Evolutionary conservation across 2,329 filamentous ascomycete genomes (phyloP).

Genomic region (Neocucurbitaria cava): DNA sequence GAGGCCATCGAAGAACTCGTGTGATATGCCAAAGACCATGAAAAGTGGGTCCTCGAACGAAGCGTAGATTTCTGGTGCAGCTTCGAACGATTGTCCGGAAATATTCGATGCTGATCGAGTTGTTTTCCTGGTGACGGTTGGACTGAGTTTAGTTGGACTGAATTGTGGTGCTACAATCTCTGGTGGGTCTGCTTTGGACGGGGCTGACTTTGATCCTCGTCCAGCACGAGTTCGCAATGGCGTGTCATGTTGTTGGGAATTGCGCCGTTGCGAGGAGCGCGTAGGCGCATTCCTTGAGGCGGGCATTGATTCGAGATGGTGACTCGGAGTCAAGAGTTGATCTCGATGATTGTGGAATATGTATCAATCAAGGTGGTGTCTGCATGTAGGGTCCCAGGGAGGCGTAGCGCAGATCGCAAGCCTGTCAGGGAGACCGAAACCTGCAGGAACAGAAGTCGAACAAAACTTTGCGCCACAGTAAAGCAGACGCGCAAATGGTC

Average conservation of each 20-base stretch:
- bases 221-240: slow-evolving; percentile 43
- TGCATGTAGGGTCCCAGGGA: slow-evolving; percentile 37
- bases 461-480: slow-evolving; percentile 23
- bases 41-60: slow-evolving; percentile 42
- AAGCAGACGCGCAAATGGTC: slow-evolving; percentile 17
- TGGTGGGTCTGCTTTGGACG: slow-evolving; percentile 35
- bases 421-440: slow-evolving; percentile 40
- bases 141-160: slow-evolving; percentile 35
- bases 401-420: slow-evolving; percentile 45
- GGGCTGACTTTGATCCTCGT: slow-evolving; percentile 39
- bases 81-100: slow-evolving; percentile 41
- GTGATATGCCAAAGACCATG: slow-evolving; percentile 44
- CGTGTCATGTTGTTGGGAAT: slow-evolving; percentile 41
- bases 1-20: slow-evolving; percentile 41
- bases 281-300: slow-evolving; percentile 31
- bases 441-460: slow-evolving; percentile 32
- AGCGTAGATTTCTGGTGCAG: slow-evolving; percentile 37
- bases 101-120: slow-evolving; percentile 47
- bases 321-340: slow-evolving; percentile 11
- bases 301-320: slow-evolving; percentile 29
- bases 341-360: slow-evolving; percentile 12
- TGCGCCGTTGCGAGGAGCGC: slow-evolving; percentile 40
- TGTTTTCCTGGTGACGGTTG: slow-evolving; percentile 38
- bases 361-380: slow-evolving; percentile 23
- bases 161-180: slow-evolving; percentile 34